These are phyloP conservation scores for Marvania coccoides DNA, from an alignment of 139 green algal species.

Conservation along the genomic window DNA sequence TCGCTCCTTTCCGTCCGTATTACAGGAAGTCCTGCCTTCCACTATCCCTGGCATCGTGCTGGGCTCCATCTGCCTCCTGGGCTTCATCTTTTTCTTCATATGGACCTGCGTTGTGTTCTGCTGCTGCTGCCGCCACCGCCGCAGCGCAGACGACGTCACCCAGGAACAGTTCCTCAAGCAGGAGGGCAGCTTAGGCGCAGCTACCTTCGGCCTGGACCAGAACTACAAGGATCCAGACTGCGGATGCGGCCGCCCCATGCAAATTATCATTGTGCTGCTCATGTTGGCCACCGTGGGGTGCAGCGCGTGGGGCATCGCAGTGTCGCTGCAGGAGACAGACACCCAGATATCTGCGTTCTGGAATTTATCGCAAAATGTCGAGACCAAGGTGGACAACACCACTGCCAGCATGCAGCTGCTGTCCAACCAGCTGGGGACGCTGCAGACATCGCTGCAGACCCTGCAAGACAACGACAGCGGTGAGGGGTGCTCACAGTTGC, in stretches of 20 bases:
- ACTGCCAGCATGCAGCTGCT: not conserved
- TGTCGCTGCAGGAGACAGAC: conserved; percentile 1
- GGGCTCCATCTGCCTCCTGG: conserved; percentile 2
- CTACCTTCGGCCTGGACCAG: not conserved
- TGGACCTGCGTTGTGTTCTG: not conserved
- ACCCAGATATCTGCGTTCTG: conserved; percentile 3
- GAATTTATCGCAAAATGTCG: not conserved
- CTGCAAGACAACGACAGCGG: not conserved
- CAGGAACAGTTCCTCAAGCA: not conserved
- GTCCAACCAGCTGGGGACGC: not conserved
- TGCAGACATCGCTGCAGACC: not conserved
- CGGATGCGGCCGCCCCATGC: not conserved
- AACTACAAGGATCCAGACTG: not conserved
- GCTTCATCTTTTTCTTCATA: conserved; percentile 15
- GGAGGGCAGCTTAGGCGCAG: not conserved
- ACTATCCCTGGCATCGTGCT: conserved; percentile 20
- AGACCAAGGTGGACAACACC: not conserved
- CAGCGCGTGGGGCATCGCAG: conserved; percentile 6
- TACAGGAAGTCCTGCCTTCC: conserved; percentile 11
- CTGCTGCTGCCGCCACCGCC: not conserved
- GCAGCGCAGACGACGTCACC: not conserved
- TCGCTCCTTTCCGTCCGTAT: not conserved
- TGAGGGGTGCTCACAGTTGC: not conserved
- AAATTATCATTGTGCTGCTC: conserved; percentile 1
- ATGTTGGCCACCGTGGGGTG: conserved; percentile 1